phyloP scores from a whole-genome alignment of 2,329 filamentous ascomycete genomes.

The Pseudocercospora eumusae region DNA sequence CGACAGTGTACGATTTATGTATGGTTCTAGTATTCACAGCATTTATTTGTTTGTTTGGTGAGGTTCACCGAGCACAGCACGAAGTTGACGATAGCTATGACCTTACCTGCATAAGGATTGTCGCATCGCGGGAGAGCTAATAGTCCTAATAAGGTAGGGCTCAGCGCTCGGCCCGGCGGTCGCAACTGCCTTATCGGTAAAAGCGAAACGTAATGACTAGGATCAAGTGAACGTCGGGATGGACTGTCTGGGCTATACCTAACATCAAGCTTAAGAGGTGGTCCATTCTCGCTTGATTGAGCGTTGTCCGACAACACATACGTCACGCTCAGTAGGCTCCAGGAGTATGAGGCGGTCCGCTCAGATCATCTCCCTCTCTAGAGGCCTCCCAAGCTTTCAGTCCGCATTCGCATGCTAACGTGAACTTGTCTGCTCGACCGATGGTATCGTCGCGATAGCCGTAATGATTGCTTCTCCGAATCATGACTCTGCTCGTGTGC shows the following conservation, averaged over 20 bases:
- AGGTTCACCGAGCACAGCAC: constrained; percentile 11
- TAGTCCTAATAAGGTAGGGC: constrained; percentile 10
- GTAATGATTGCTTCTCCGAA: constrained; percentile 57
- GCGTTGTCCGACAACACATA: background rate
- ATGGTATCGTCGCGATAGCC: constrained; percentile 61
- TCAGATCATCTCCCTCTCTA: constrained; percentile 4
- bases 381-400: constrained; percentile 29
- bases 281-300: background rate
- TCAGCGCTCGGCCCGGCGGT: background rate
- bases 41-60: constrained; percentile 7
- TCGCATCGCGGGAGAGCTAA: constrained; percentile 10
- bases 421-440: constrained; percentile 27
- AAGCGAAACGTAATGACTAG: background rate
- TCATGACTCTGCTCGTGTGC: constrained; percentile 60
- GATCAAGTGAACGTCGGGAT: constrained; percentile 4
- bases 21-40: background rate
- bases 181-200: constrained; percentile 4
- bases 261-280: background rate
- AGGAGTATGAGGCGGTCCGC: constrained; percentile 7
- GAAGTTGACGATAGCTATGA: constrained; percentile 16
- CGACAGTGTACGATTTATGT: background rate
- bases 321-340: background rate
- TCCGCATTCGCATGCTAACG: constrained; percentile 29
- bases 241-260: background rate
- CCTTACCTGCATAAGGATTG: constrained; percentile 14